Evolutionary conservation across 2,329 filamentous ascomycete genomes (phyloP).

Genomic region (Talaromyces amestolkiae): DNA sequence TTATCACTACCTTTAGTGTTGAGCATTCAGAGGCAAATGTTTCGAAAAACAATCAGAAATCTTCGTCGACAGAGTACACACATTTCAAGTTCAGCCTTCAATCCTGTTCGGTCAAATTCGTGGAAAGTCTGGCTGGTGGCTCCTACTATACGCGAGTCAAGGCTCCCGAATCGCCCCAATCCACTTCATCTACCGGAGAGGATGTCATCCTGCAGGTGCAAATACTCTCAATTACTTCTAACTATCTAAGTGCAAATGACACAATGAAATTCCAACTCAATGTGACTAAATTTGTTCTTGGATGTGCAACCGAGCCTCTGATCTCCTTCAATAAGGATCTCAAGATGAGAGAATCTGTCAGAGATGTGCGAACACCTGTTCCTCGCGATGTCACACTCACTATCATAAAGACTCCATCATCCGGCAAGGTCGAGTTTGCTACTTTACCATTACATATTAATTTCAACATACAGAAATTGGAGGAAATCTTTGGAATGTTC

Average conservation of each 20-base stretch:
- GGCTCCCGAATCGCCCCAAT: slow-evolving; percentile 20
- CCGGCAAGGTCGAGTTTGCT: slow-evolving; percentile 57
- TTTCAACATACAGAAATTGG: slow-evolving; percentile 74
- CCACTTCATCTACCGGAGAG: slow-evolving; percentile 27
- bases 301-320: slow-evolving; percentile 50
- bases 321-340: slow-evolving; percentile 52
- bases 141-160: slow-evolving; percentile 25
- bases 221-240: slow-evolving; percentile 28
- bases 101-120: slow-evolving; percentile 35
- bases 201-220: slow-evolving; percentile 35
- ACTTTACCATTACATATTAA: slow-evolving; percentile 75
- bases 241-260: slow-evolving; percentile 24
- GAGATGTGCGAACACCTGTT: slow-evolving; percentile 39
- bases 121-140: slow-evolving; percentile 36
- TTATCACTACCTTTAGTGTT: slow-evolving; percentile 25
- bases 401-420: slow-evolving; percentile 31
- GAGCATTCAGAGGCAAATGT: slow-evolving; percentile 13
- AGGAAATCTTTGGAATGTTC: slow-evolving; percentile 84
- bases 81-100: slow-evolving; percentile 29
- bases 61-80: background rate
- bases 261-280: slow-evolving; percentile 30
- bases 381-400: slow-evolving; percentile 42
- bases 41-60: background rate
- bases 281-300: slow-evolving; percentile 46
- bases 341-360: slow-evolving; percentile 47